Evolutionary conservation across 805 yeast species (phyloP).

Genomic region (Kuraishia molischiana): DNA sequence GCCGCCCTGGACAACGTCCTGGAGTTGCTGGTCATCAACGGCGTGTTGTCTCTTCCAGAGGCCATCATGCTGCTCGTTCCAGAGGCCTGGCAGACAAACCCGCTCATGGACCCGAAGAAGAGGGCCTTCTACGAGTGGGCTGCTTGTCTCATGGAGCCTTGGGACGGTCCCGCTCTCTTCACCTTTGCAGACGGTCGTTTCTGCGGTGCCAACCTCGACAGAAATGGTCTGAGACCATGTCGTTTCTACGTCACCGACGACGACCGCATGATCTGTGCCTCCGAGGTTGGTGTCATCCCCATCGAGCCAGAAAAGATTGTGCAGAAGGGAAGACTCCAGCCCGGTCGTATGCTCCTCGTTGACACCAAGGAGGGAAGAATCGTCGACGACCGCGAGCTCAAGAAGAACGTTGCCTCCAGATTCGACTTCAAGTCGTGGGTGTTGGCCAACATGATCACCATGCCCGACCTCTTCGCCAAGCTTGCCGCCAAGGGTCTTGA

Average conservation of each 20-base stretch:
- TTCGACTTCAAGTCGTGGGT: slow-evolving; percentile 94
- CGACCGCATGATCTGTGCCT: slow-evolving; percentile 93
- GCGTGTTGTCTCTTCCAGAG: slow-evolving; percentile 87
- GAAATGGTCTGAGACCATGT: slow-evolving; percentile 97
- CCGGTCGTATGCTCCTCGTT: slow-evolving; percentile 92
- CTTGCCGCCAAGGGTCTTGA: slow-evolving; percentile 31
- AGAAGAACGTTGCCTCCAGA: slow-evolving; percentile 66
- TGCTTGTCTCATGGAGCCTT: slow-evolving; percentile 97
- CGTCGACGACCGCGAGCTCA: slow-evolving; percentile 88
- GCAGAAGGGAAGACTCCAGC: slow-evolving; percentile 89
- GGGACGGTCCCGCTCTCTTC: slow-evolving; percentile 99
- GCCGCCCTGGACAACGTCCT: slow-evolving; percentile 96
- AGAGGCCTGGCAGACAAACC: slow-evolving; percentile 94
- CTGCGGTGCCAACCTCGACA: slow-evolving; percentile 96
- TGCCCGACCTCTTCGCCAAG: slow-evolving; percentile 65
- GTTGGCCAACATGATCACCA: slow-evolving; percentile 72
- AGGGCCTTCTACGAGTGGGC: slow-evolving; percentile 98
- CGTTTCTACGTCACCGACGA: slow-evolving; percentile 93
- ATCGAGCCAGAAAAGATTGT: slow-evolving; percentile 74
- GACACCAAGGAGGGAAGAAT: slow-evolving; percentile 90
- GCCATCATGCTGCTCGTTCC: slow-evolving; percentile 97
- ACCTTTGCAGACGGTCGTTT: slow-evolving; percentile 96
- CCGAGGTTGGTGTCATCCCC: slow-evolving; percentile 95
- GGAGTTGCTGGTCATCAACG: slow-evolving; percentile 85
- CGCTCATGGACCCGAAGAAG: slow-evolving; percentile 80